A percentile compares a stretch with the other conserved stretches of the same genome.
These are phyloP conservation scores for Neonectria neomacrospora DNA, from an alignment of 2,329 filamentous ascomycete species.

Conservation along the genomic window DNA sequence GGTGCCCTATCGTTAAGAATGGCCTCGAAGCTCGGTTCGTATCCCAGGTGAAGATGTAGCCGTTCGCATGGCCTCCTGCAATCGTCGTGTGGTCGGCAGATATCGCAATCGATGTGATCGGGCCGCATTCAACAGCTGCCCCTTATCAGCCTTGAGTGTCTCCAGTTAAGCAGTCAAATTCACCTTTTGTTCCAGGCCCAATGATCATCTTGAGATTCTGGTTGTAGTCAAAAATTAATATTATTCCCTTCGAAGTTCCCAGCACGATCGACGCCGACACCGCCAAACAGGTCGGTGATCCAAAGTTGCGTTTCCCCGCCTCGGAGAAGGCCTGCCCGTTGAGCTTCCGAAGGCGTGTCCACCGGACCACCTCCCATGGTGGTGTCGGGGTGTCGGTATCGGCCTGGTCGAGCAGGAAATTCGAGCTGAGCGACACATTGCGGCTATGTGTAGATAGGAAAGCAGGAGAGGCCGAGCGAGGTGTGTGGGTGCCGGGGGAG, in stretches of 20 bases:
- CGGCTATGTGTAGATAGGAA: constrained; percentile 82
- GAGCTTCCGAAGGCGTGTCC: constrained; percentile 93
- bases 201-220: constrained; percentile 95
- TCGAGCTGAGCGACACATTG: constrained; percentile 81
- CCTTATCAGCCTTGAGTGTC: constrained; percentile 44
- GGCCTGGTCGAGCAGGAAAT: constrained; percentile 69
- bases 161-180: constrained; percentile 32
- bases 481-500: constrained; percentile 64
- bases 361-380: constrained; percentile 96
- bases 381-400: constrained; percentile 78
- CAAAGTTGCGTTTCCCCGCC: constrained; percentile 90
- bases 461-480: constrained; percentile 80
- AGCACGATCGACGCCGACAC: constrained; percentile 90
- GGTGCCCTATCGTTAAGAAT: constrained; percentile 86
- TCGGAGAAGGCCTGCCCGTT: constrained; percentile 93
- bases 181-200: constrained; percentile 90
- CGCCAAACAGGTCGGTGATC: constrained; percentile 86
- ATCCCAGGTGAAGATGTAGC: constrained; percentile 98
- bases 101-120: constrained; percentile 87
- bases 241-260: constrained; percentile 93
- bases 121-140: constrained; percentile 86
- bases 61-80: constrained; percentile 88
- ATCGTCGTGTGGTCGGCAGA: constrained; percentile 95
- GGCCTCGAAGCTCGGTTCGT: constrained; percentile 82
- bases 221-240: constrained; percentile 96